Evolutionary conservation across 1,139 yeast genomes (phyloP), one percentile per base, ranked within the genome.

Genomic region (Blastobotrys elegans): DNA sequence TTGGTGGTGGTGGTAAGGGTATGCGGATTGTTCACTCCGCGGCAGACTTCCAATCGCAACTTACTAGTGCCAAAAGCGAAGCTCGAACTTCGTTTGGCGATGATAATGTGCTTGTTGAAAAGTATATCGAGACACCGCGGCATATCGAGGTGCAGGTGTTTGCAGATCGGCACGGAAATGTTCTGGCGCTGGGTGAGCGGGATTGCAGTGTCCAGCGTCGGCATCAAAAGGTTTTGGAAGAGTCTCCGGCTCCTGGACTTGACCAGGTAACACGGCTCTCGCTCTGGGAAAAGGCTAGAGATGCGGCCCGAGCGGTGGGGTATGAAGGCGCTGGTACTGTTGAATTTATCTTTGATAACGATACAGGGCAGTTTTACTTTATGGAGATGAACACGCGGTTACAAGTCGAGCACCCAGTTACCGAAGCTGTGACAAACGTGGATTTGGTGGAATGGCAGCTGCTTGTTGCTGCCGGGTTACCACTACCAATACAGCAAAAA

Each of bases 391-490:
- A 78, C 66, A 81, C 83, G 17, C 71, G 83, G 58, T 75, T 78
- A 50, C 83, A 78, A 61, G 82, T 78, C 43, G 83, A 78, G 66
- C 83, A 78, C 62, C 79, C 82, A 43, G 79, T 78, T 56, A 77
- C 82, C 46, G 83, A 88, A 70, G 95, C 85, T 70, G 88, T 88
- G 62, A 86, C 95, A 26, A 95, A 95, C 56, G 90, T 87, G 51
- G 96, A 88, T 70, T 73, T 88, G 52, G 96, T 88, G 37, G 95
- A 95, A 54, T 95, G 96, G 52, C 96, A 88, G 70, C 83, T 88
- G 58, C 95, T 87, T 68, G 85, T 88, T 58, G 95, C 95, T 43
- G 96, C 96, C 2, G 96, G 96, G 4, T 56, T 62, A 52, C 67
- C 67, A 10, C 54, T 64, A 31, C 67, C 68, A 22, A 59, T 58